These are phyloP conservation scores for Colletotrichum phormii DNA, from an alignment of 2,329 filamentous ascomycete species.

Conservation along the genomic window DNA sequence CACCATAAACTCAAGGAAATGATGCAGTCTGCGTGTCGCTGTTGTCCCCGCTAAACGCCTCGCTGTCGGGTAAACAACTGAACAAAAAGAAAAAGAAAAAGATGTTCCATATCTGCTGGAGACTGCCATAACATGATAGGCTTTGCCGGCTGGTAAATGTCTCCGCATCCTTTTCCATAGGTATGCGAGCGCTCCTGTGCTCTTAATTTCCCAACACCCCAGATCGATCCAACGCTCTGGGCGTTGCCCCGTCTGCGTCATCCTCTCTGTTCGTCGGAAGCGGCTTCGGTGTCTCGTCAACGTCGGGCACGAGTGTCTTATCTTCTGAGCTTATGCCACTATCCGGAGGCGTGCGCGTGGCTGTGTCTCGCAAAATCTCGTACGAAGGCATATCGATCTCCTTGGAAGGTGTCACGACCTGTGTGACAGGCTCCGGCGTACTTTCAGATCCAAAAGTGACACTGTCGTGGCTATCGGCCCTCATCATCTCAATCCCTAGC, in stretches of 20 bases:
- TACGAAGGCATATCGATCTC: conserved; percentile 50
- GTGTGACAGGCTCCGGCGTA: conserved; percentile 63
- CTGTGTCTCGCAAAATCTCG: conserved; percentile 38
- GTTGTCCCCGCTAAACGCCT: conserved; percentile 35
- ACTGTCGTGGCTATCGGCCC: conserved; percentile 93
- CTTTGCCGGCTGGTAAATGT: conserved; percentile 3
- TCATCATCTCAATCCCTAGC: conserved; percentile 96
- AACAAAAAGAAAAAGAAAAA: conserved; percentile 32
- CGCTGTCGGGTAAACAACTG: conserved; percentile 31
- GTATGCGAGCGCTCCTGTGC: conserved; percentile 25
- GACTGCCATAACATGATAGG: not conserved
- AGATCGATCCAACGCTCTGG: conserved; percentile 45
- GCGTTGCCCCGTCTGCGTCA: conserved; percentile 51
- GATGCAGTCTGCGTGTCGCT: conserved; percentile 37
- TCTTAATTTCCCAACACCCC: conserved; percentile 23
- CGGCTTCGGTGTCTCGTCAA: conserved; percentile 60
- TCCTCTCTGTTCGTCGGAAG: conserved; percentile 37
- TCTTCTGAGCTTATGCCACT: conserved; percentile 39
- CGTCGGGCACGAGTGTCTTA: conserved; percentile 38
- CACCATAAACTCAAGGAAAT: conserved; percentile 33
- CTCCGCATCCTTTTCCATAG: not conserved
- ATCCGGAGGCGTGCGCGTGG: conserved; percentile 45
- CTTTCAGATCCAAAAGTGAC: conserved; percentile 66
- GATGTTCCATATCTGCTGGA: conserved; percentile 13
- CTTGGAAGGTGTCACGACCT: conserved; percentile 62